Conservation (phyloP, 1,284 basidiomycete genomes). For the Apiotrichum akiyoshidainum region DNA sequence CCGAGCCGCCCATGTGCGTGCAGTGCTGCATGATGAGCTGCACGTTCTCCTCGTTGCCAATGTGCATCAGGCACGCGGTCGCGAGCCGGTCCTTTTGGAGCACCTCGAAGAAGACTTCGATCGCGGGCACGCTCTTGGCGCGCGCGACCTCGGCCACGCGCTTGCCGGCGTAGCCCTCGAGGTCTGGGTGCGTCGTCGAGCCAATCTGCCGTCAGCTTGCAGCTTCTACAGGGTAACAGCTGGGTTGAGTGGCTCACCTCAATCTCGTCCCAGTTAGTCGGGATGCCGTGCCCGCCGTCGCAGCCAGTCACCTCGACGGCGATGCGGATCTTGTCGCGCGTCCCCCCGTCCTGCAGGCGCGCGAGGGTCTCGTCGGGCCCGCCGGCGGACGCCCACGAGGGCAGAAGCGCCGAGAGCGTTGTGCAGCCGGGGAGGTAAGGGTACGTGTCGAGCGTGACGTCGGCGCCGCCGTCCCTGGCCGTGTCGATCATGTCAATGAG, state of each 20-base stretch:
- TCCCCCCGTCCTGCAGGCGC: constrained; percentile 30
- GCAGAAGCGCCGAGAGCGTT: constrained; percentile 43
- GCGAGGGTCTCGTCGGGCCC: constrained; percentile 38
- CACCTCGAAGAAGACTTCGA: constrained; percentile 41
- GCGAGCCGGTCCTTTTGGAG: constrained; percentile 40
- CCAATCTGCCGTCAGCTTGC: constrained; percentile 24
- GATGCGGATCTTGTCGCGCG: constrained; percentile 37
- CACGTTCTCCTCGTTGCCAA: constrained; percentile 49
- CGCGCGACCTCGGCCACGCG: constrained; percentile 30
- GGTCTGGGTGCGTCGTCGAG: constrained; percentile 26
- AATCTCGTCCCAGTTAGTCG: constrained; percentile 44
- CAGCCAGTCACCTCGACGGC: constrained; percentile 43
- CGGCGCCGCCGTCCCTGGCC: constrained; percentile 27
- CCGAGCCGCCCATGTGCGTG: constrained; percentile 41
- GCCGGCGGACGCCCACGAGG: constrained; percentile 42
- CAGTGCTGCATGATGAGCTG: constrained; percentile 41
- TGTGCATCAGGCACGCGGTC: constrained; percentile 46
- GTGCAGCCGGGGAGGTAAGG: constrained; percentile 49
- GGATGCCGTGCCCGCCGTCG: constrained; percentile 48
- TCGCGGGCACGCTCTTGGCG: constrained; percentile 13
- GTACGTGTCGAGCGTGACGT: constrained; percentile 47
- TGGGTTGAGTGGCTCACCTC: constrained; percentile 28
- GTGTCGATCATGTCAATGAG: constrained; percentile 39
- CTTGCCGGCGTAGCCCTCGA: constrained; percentile 24
- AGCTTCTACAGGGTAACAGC: not conserved